phyloP scores from a whole-genome alignment of 495 filamentous ascomycete species.

The Aspergillus taichungensis region DNA sequence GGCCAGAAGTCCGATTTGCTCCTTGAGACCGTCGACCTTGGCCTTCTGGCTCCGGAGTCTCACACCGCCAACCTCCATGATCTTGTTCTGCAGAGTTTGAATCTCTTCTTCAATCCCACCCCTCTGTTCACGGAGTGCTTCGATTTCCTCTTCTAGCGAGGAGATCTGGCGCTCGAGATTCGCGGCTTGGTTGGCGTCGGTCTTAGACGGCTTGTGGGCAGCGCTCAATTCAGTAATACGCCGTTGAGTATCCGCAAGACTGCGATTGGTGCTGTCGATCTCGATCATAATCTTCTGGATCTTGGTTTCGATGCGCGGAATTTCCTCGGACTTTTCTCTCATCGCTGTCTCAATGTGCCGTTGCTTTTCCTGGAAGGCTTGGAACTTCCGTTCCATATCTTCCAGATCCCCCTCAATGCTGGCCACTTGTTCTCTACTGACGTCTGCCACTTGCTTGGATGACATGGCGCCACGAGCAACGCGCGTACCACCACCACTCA shows the following conservation, averaged over 20 bases:
- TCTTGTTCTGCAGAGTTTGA: slow-evolving; percentile 82
- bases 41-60: slow-evolving; percentile 82
- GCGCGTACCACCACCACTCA: slow-evolving; percentile 90
- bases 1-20: slow-evolving; percentile 70
- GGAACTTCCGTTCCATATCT: slow-evolving; percentile 67
- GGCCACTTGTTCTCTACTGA: slow-evolving; percentile 74
- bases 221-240: slow-evolving; percentile 73
- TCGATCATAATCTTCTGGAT: slow-evolving; percentile 90
- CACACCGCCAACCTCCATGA: slow-evolving; percentile 96
- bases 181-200: slow-evolving; percentile 60
- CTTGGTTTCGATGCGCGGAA: slow-evolving; percentile 77
- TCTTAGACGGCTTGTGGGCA: slow-evolving; percentile 69
- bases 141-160: slow-evolving; percentile 66
- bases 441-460: slow-evolving; percentile 79
- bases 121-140: slow-evolving; percentile 71
- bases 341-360: slow-evolving; percentile 65
- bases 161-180: slow-evolving; percentile 68
- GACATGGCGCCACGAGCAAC: slow-evolving; percentile 91
- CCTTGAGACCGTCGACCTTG: slow-evolving; percentile 85
- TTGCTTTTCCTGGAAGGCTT: slow-evolving; percentile 71
- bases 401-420: slow-evolving; percentile 85
- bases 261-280: slow-evolving; percentile 75
- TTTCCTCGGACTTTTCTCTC: slow-evolving; percentile 64
- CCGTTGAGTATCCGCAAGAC: slow-evolving; percentile 74
- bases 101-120: slow-evolving; percentile 85